Evolutionary conservation across 169 alveolate genomes (phyloP).

Genomic region (Plasmodium blacklocki): DNA sequence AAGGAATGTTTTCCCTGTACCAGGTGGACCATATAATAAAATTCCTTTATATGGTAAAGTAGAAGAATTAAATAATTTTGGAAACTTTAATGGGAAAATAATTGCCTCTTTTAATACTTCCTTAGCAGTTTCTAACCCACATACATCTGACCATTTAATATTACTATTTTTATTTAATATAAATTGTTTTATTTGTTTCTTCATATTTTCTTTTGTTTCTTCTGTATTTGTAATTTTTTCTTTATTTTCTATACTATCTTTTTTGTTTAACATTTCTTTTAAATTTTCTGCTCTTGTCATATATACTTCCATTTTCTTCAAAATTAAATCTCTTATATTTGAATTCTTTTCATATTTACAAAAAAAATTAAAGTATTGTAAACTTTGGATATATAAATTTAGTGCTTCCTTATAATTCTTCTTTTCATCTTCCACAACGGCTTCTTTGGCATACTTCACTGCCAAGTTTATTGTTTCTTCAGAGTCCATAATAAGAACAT

Average conservation of each 20-base stretch:
- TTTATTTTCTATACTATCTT: slow-evolving; percentile 49
- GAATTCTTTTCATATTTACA: slow-evolving; percentile 80
- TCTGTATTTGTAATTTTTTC: slow-evolving; percentile 61
- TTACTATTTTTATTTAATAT: slow-evolving; percentile 82
- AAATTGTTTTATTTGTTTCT: slow-evolving; percentile 61
- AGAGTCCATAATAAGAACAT: slow-evolving; percentile 39
- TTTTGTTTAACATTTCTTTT: slow-evolving; percentile 77
- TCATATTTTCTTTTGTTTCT: slow-evolving; percentile 73
- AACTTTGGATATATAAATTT: slow-evolving; percentile 75
- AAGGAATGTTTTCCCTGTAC: slow-evolving; percentile 98
- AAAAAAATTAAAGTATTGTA: slow-evolving; percentile 72
- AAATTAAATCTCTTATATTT: slow-evolving; percentile 79
- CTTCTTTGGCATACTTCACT: slow-evolving; percentile 75
- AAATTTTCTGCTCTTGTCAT: slow-evolving; percentile 82
- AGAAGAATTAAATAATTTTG: slow-evolving; percentile 93
- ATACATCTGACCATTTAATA: slow-evolving; percentile 96
- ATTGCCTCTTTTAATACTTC: slow-evolving; percentile 95
- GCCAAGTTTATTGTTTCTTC: slow-evolving; percentile 74
- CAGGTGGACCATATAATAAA: slow-evolving; percentile 93
- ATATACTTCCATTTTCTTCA: slow-evolving; percentile 83
- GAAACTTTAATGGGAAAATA: slow-evolving; percentile 95
- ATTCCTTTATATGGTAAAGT: slow-evolving; percentile 75
- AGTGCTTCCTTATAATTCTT: slow-evolving; percentile 74
- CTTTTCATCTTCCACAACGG: slow-evolving; percentile 75
- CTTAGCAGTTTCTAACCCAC: slow-evolving; percentile 96